Conservation (phyloP, 2,329 filamentous ascomycete species). For the Claviceps sp. region DNA sequence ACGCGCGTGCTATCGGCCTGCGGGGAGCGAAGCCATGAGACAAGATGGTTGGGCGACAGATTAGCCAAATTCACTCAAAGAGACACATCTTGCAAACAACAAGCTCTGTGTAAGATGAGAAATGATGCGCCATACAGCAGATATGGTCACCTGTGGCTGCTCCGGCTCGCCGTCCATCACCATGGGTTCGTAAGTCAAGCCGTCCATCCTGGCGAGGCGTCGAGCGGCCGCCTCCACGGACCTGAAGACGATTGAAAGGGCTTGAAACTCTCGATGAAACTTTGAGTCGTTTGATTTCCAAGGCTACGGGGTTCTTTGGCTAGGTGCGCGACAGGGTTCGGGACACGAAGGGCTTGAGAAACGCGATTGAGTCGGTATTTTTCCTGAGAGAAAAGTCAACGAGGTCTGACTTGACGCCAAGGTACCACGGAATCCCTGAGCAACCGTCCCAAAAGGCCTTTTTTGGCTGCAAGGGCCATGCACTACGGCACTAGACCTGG, state of each 20-base stretch:
- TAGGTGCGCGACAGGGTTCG: neutral
- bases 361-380: neutral
- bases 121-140: conserved; percentile 31
- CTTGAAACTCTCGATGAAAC: neutral
- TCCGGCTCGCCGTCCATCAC: conserved; percentile 44
- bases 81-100: neutral
- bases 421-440: neutral
- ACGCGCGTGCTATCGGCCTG: conserved; percentile 71
- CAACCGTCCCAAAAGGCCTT: no score
- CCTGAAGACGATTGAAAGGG: neutral
- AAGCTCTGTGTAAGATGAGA: neutral
- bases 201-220: conserved; percentile 21
- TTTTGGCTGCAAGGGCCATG: neutral
- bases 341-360: neutral
- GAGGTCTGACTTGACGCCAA: neutral
- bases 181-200: conserved; percentile 49
- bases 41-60: neutral
- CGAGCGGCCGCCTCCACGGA: conserved; percentile 1
- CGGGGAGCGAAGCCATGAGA: neutral
- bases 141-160: conserved; percentile 46
- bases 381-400: neutral
- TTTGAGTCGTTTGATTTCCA: neutral
- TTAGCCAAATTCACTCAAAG: neutral
- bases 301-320: neutral
- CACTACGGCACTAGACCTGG: neutral